Evolutionary conservation across 148 eudicot species (phyloP), one percentile per base, ranked within the genome.

Genomic region (Drosera capensis): DNA sequence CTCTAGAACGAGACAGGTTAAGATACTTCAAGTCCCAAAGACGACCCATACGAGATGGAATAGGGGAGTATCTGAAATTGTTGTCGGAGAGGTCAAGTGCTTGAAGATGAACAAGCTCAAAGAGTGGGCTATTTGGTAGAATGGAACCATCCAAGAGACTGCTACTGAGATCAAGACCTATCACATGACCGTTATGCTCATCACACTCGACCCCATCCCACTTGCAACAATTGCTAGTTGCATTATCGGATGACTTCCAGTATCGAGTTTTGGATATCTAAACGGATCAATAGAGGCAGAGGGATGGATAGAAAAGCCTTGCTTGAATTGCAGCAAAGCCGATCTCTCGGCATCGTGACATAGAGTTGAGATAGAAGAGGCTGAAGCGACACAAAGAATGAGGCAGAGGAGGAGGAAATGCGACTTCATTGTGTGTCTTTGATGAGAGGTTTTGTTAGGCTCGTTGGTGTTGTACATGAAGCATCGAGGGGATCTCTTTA

Each of bases 151-250:
- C 37, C 14, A 68, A 55, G 45, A 58, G 52, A 20, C 71, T 68
- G 40, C 56, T 17, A 40, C 59, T 72, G 38, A 72, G 62, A 48
- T 65, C 59, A 8, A 68, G 73, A 8, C 63, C 60, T 4, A 37
- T 54, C 3, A 72, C 70, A 52, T 49, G 57, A 23, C 72, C 63
- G 0, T 60, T 49, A 1, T 44, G 7, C 22, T 56, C n/a, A 18
- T 62, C 54, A 23, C 72, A 73, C 50, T 26, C 23, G 6, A 69
- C 79, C 3, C 74, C 71, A 25, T 73, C 71, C 74, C 74, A 68
- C 0, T 20, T 31, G 49, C 69, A 68, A 12, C 79, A 74, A 15
- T 34, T 34, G 8, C 11, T 34, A 34, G 38, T 15, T 34, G 38
- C 38, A 11, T 34, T 34, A 34, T 13, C 14, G n/a, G 11, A 15